phyloP scores from a whole-genome alignment of 768 basidiomycete species.

The Porpolomopsis calyptriformis region DNA sequence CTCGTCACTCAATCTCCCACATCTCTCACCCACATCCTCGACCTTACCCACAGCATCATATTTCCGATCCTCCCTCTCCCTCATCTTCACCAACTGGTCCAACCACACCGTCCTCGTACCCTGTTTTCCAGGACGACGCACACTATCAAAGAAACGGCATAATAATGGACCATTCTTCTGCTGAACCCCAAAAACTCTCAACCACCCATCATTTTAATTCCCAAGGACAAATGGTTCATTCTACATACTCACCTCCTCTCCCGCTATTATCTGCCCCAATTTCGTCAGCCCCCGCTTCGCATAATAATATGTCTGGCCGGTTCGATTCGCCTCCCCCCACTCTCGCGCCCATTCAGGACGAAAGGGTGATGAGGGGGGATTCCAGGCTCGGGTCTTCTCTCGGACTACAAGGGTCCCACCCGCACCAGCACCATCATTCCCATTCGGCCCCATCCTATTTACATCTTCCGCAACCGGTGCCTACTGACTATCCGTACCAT shows the following conservation, averaged over 20 bases:
- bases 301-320: slow-evolving; percentile 17
- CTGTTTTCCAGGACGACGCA: slow-evolving; percentile 36
- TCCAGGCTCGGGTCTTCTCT: slow-evolving; percentile 8
- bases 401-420: not conserved
- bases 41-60: slow-evolving; percentile 27
- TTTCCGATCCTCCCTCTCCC: slow-evolving; percentile 37
- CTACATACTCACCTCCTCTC: slow-evolving; percentile 15
- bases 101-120: slow-evolving; percentile 32
- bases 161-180: slow-evolving; percentile 19
- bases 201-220: slow-evolving; percentile 23
- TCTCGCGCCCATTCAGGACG: slow-evolving; percentile 46
- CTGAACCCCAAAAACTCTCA: slow-evolving; percentile 20
- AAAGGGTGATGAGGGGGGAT: slow-evolving; percentile 24
- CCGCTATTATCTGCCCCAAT: slow-evolving; percentile 4
- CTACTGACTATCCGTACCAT: slow-evolving; percentile 33
- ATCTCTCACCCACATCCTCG: slow-evolving; percentile 39
- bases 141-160: slow-evolving; percentile 26
- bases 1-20: slow-evolving; percentile 52
- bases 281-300: slow-evolving; percentile 5
- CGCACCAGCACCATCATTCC: slow-evolving; percentile 15
- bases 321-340: slow-evolving; percentile 46
- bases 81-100: slow-evolving; percentile 37
- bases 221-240: slow-evolving; percentile 14
- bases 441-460: slow-evolving; percentile 26
- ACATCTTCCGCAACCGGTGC: slow-evolving; percentile 29